A percentile compares a stretch with the other conserved stretches of the same genome.
Evolutionary conservation across 2,329 filamentous ascomycete genomes (phyloP).

Genomic region (Colletotrichum sojae): DNA sequence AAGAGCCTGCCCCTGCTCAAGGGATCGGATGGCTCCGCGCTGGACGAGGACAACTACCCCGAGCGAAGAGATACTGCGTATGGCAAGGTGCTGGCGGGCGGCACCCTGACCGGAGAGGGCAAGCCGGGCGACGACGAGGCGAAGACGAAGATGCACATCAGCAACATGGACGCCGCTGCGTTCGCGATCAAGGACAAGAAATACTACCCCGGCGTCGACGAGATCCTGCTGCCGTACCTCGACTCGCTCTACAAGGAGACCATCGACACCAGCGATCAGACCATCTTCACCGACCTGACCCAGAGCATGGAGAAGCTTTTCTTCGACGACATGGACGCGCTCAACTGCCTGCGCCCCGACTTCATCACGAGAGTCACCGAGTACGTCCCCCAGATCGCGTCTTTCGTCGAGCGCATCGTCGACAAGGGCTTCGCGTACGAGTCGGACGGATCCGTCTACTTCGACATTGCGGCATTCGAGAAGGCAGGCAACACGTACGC

Average conservation of each 20-base stretch:
- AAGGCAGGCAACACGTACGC: slow-evolving; percentile 88
- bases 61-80: slow-evolving; percentile 67
- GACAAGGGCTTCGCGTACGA: slow-evolving; percentile 90
- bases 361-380: slow-evolving; percentile 92
- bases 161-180: slow-evolving; percentile 69
- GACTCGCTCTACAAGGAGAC: slow-evolving; percentile 77
- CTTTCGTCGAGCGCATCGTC: slow-evolving; percentile 86
- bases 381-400: slow-evolving; percentile 88
- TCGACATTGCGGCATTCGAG: slow-evolving; percentile 91
- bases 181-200: slow-evolving; percentile 62
- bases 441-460: slow-evolving; percentile 90
- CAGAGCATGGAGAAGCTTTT: slow-evolving; percentile 90
- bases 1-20: slow-evolving; percentile 68
- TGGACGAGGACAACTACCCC: slow-evolving; percentile 66
- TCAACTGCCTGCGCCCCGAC: slow-evolving; percentile 89
- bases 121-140: slow-evolving; percentile 83
- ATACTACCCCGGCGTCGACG: slow-evolving; percentile 70
- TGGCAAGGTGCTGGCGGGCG: slow-evolving; percentile 67
- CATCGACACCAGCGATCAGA: slow-evolving; percentile 73
- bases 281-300: slow-evolving; percentile 89
- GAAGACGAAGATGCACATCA: slow-evolving; percentile 92
- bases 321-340: slow-evolving; percentile 85
- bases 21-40: slow-evolving; percentile 54
- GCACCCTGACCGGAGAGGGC: slow-evolving; percentile 68
- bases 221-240: slow-evolving; percentile 85